These are phyloP conservation scores for Scedosporium aurantiacum DNA, from an alignment of 2,329 filamentous ascomycete species.

Conservation along the genomic window DNA sequence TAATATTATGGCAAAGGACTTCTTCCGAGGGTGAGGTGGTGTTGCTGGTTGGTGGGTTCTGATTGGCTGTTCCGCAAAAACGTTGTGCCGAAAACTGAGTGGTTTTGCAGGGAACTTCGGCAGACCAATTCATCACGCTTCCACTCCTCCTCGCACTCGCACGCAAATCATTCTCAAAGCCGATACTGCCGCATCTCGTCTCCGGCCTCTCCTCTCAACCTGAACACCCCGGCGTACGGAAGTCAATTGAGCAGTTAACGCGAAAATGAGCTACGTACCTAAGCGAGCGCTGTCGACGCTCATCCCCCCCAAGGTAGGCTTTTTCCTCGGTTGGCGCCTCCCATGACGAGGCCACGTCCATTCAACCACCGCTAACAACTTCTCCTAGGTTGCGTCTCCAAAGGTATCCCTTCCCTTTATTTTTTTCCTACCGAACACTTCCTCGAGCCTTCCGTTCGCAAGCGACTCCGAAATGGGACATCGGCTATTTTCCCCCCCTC, in stretches of 20 bases:
- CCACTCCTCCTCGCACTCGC: slow-evolving; percentile 12
- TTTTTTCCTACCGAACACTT: not conserved
- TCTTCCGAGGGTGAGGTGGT: not conserved
- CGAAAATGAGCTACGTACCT: slow-evolving; percentile 74
- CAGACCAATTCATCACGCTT: slow-evolving; percentile 9
- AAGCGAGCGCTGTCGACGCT: slow-evolving; percentile 93
- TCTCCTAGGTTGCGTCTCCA: slow-evolving; percentile 63
- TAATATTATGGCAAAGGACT: not conserved
- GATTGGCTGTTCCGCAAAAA: slow-evolving; percentile 33
- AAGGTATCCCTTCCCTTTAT: slow-evolving; percentile 50
- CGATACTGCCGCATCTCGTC: slow-evolving; percentile 7
- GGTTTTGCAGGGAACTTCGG: slow-evolving; percentile 31
- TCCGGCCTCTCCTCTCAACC: not conserved
- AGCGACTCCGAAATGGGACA: too few relatives aligned
- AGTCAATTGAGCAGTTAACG: not conserved
- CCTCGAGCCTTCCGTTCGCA: too few relatives aligned
- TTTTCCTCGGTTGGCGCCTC: slow-evolving; percentile 9
- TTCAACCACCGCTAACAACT: slow-evolving; percentile 8
- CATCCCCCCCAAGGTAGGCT: slow-evolving; percentile 90
- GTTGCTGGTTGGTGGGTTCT: slow-evolving; percentile 16
- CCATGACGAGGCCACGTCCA: not conserved
- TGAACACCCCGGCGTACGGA: not conserved
- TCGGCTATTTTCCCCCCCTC: too few relatives aligned
- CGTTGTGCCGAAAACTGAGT: slow-evolving; percentile 33
- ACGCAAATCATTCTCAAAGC: slow-evolving; percentile 9